Evolutionary conservation across 768 basidiomycete genomes (phyloP), one percentile per base, ranked within the genome.

Genomic region (Tricholoma bakamatsutake): DNA sequence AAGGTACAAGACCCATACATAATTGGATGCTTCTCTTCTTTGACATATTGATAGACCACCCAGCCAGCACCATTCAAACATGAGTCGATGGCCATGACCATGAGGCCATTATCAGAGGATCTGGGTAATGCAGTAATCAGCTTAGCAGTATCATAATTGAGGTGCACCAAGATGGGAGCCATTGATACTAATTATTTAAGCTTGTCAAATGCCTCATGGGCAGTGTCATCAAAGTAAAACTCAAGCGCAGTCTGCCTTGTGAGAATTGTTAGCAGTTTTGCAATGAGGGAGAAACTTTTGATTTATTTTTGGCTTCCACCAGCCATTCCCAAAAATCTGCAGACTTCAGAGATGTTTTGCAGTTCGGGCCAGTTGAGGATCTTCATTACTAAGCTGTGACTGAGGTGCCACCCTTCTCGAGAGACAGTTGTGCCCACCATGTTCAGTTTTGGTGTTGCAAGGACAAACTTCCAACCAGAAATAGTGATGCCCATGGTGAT

Each of bases 371-470:
- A 71, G 15, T 72, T 66, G 2, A 66, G 24, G 0, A 75, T 57
- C 18, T 69, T 67, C 4, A 58, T 27, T 0, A 65, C 64, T 1
- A 69, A 55, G 0, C 62, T 60, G 17, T 65, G 64, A 0, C 62
- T 57, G 0, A 72, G 56, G 11, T 61, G 60, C 64, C 67, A 67
- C 0, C 73, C 73, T 17, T 73, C 64, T 2, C 48, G 30, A 0
- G 64, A 67, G 0, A 69, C 67, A 0, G 64, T 48, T 0, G 67
- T 50, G 0, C 73, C 73, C 1, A 73, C 69, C 15, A 75, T 67
- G 3, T 55, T 31, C 0, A 71, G 54, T 0, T 54, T 17, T 0
- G 62, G 62, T 0, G 62, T 62, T 0, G 64, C 66, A 0, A 69
- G 55, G 6, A 64, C 49, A 0, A 67, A 43, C 50, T 74, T 74